These are phyloP conservation scores for Trichocomaceae sp. DNA, from an alignment of 2,329 filamentous ascomycete species.

Conservation along the genomic window DNA sequence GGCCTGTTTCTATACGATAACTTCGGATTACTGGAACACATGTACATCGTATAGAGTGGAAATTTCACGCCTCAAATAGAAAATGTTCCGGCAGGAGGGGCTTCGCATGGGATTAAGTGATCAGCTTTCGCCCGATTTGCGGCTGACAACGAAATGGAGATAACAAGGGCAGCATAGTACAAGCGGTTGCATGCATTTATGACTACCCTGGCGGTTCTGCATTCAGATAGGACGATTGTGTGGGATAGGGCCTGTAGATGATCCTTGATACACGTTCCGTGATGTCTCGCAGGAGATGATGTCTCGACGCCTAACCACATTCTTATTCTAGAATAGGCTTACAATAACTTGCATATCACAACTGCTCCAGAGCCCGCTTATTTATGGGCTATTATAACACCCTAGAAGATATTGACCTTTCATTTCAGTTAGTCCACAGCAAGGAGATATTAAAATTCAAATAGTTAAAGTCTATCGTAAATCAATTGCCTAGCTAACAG, in stretches of 20 bases:
- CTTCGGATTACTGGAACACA: background rate
- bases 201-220: background rate
- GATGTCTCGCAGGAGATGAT: background rate
- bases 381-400: too few relatives aligned
- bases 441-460: background rate
- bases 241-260: background rate
- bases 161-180: background rate
- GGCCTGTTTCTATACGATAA: background rate
- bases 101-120: background rate
- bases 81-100: background rate
- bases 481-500: background rate
- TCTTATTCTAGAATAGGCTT: background rate
- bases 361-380: too few relatives aligned
- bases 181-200: background rate
- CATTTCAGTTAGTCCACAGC: background rate
- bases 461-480: background rate
- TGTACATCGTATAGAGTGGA: background rate
- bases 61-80: background rate
- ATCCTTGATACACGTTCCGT: background rate
- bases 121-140: background rate
- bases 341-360: background rate
- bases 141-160: background rate
- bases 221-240: background rate
- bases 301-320: background rate
- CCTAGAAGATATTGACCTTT: background rate